Evolutionary conservation across 352 stramenopile species (phyloP).

Genomic region (Pythium phragmitis): DNA sequence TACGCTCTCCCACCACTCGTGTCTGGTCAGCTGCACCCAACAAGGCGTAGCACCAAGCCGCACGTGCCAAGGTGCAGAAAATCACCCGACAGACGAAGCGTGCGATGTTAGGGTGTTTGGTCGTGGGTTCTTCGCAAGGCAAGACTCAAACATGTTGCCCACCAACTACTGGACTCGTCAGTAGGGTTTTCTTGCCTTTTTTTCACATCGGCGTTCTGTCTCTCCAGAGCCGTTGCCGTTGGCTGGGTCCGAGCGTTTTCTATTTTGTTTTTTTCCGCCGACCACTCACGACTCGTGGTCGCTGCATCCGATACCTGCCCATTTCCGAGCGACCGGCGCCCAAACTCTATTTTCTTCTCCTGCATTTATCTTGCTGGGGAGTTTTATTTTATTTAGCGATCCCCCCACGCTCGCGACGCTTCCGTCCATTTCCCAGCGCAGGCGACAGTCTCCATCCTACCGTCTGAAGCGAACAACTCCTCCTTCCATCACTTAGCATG

Average conservation of each 20-base stretch:
- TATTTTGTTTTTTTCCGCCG: constrained; percentile 22
- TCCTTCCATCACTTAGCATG: background rate
- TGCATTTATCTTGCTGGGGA: constrained; percentile 1
- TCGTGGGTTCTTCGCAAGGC: background rate
- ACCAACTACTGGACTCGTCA: background rate
- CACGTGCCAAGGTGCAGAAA: constrained; percentile 2
- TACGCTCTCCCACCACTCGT: background rate
- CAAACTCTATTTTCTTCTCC: constrained; percentile 7
- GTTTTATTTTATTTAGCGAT: constrained; percentile 19
- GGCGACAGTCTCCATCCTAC: constrained; percentile 12
- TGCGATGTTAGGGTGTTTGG: background rate
- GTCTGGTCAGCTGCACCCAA: constrained; percentile 9
- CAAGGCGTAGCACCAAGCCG: background rate
- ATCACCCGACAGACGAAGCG: constrained; percentile 13
- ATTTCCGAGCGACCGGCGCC: background rate
- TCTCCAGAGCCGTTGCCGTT: constrained; percentile 13
- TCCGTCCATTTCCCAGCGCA: background rate
- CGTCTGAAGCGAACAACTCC: background rate
- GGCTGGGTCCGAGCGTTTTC: background rate
- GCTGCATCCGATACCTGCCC: background rate
- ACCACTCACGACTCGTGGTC: constrained; percentile 12
- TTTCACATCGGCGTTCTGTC: background rate
- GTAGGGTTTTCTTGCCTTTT: constrained; percentile 1
- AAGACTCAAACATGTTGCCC: background rate
- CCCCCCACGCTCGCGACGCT: background rate